Conservation (phyloP, 306 rosid species). For the Arachis stenosperma region DNA sequence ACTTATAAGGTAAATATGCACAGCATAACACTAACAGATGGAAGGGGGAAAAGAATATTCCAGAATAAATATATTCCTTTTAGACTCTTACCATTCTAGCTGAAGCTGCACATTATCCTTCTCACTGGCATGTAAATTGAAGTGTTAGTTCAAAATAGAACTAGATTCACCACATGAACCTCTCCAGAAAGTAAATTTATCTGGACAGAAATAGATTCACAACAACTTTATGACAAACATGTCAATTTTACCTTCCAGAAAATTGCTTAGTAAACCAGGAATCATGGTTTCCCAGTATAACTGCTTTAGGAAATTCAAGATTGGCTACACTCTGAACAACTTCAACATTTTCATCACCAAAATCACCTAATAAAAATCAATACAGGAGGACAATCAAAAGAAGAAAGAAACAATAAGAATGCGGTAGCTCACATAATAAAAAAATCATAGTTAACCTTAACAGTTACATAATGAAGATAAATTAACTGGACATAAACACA, state of each 20-base stretch:
- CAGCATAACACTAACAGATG: slow-evolving; percentile 7
- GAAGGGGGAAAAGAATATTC: background rate
- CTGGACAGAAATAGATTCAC: background rate
- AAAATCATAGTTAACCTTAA: slow-evolving; percentile 30
- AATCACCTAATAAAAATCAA: slow-evolving; percentile 68
- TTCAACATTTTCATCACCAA: slow-evolving; percentile 91
- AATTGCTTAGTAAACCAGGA: slow-evolving; percentile 81
- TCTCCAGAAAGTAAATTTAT: slow-evolving; percentile 21
- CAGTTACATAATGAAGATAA: slow-evolving; percentile 7
- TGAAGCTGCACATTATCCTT: slow-evolving; percentile 91
- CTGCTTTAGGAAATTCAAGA: slow-evolving; percentile 73
- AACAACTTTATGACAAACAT: slow-evolving; percentile 24
- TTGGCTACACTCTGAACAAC: slow-evolving; percentile 77
- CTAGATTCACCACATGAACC: background rate
- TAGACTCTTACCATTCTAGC: slow-evolving; percentile 58
- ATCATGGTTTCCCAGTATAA: slow-evolving; percentile 92
- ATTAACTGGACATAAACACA: slow-evolving; percentile 10
- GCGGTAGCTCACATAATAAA: slow-evolving; percentile 9
- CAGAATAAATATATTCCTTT: slow-evolving; percentile 36
- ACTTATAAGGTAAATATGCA: background rate
- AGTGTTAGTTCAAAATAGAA: slow-evolving; percentile 39
- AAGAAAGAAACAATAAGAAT: slow-evolving; percentile 7
- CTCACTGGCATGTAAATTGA: slow-evolving; percentile 57
- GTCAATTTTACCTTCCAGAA: slow-evolving; percentile 70
- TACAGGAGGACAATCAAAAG: slow-evolving; percentile 28